Base-by-base conservation (phyloP, 2,329 filamentous ascomycete genomes). In the Aspergillus pseudoglaucus region DNA sequence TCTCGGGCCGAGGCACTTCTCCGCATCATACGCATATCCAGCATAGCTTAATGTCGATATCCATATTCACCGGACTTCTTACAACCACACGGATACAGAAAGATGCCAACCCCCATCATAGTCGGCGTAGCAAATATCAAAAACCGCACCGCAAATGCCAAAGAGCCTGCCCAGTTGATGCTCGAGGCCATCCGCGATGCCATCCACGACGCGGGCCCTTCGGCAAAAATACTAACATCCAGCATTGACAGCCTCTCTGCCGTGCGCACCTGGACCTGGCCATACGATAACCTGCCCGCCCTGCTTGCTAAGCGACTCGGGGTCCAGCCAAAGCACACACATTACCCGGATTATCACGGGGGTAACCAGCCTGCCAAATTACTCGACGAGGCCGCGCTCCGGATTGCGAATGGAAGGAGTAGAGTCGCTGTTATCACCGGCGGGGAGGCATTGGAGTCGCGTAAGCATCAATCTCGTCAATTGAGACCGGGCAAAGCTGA, bases 121-220 rank as follows among this genome's bases (percentile, higher is more conserved):
- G 72, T 86, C 44, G 83, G 82, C 25, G 77, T 85, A 0, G 81
- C 74, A 47, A 82, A 85, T 57, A 64, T 83, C 51, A 76, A 78
- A 50, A 84, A 85, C 59, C 74, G 75, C 43, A 78, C 78, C 4
- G 66, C 74, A 50, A 73, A 81, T 60, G 79, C 80, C 6, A 70
- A 76, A 23, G 82, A 85, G 57, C 83, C 83, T 0, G 69, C 78
- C 2, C 64, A 76, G 18, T 64, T 85, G 4, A 85, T 85, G 65
- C 61, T 79, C 12, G 67, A 76, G 48, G 79, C 82, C 1, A 78
- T 83, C 25, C 56, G 64, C 3, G 60, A 5, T 6, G 79, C 82
- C 2, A 58, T 84, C 3, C 47, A 68, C 35, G 81, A 85, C 54
- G 74, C 75, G 1, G 54, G 72, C 7, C 56, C 60, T 10, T 56